Evolutionary conservation across 495 filamentous ascomycete genomes (phyloP), one percentile per base, ranked within the genome.

Genomic region (Letharia columbiana): DNA sequence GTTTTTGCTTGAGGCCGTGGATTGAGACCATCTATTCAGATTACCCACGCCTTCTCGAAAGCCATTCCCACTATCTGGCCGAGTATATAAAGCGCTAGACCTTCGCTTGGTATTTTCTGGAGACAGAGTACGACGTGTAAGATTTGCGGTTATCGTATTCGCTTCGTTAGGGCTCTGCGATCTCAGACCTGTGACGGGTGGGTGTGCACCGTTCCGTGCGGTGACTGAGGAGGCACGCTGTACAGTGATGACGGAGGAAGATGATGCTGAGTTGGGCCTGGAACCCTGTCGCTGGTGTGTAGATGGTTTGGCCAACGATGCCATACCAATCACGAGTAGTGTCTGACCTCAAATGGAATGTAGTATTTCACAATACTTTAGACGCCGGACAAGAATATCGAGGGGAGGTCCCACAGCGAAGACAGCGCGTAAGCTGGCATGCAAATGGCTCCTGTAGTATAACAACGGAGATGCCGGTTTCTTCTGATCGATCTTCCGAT

Each of bases 1-100:
- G 41, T 80, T 76, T 58, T 79, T 84, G 74, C 88, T 92, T 56
- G 87, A 91, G 13, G 82, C 72, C 31, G 91, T 90, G 6, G 89
- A 91, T 39, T 87, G 84, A 39, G 89, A 92, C 91, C 89, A 93
- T 63, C 90, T 86, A 75, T 93, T 91, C 71, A 91, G 81, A 66
- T 86, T 91, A 42, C 84, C 85, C 52, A 91, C 76, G 6, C 86
- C 84, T 71, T 90, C 88, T 70, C 79, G 82, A 65, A 86, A 75
- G 62, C 76, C 80, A 58, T 77, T 76, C 58, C 73, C 72, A 63
- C 74, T 77, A 37, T 77, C 73, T n/a, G 73, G 65, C 18, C 69
- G 66, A 35, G 20, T 66, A 56, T 72, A 69, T 33, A 67, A 59
- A 42, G 70, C 68, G 49, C 70, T 70, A 47, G 69, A 71, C 44